Evolutionary conservation across 2,329 filamentous ascomycete genomes (phyloP).

Genomic region (Talaromyces sp.): DNA sequence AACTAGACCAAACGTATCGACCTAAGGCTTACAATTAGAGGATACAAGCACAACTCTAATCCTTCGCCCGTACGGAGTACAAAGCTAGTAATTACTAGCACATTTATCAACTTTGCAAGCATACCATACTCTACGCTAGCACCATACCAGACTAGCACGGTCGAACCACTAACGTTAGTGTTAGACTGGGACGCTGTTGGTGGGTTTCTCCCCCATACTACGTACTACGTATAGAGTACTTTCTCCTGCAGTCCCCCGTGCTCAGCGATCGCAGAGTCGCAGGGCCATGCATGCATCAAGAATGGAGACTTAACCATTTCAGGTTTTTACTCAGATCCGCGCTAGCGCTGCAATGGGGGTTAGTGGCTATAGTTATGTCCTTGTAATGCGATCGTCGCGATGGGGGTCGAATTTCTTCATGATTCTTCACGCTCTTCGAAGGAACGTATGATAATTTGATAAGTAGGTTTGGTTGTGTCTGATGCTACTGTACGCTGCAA

Average conservation of each 20-base stretch:
- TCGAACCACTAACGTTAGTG: too few relatives aligned
- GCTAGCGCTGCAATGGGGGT: neutral
- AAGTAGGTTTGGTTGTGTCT: neutral
- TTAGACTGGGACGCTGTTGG: too few relatives aligned
- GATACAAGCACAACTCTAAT: neutral
- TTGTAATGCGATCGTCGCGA: neutral
- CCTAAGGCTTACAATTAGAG: too few relatives aligned
- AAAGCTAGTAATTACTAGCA: neutral
- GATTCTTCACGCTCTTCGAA: neutral
- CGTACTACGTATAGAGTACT: too few relatives aligned
- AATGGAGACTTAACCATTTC: constrained; percentile 6
- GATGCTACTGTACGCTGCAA: neutral
- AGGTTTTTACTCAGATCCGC: constrained; percentile 7
- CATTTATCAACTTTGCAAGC: neutral
- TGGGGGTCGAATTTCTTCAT: neutral
- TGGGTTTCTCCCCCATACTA: too few relatives aligned
- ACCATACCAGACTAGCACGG: too few relatives aligned
- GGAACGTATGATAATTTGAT: neutral
- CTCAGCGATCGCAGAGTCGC: too few relatives aligned
- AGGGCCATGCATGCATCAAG: too few relatives aligned
- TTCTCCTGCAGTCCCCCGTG: too few relatives aligned
- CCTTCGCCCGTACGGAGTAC: neutral
- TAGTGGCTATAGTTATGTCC: neutral
- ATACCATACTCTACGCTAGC: too few relatives aligned
- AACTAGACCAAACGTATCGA: neutral